Evolutionary conservation across 2,329 filamentous ascomycete genomes (phyloP).

Genomic region (Plectosphaerella cucumerina): DNA sequence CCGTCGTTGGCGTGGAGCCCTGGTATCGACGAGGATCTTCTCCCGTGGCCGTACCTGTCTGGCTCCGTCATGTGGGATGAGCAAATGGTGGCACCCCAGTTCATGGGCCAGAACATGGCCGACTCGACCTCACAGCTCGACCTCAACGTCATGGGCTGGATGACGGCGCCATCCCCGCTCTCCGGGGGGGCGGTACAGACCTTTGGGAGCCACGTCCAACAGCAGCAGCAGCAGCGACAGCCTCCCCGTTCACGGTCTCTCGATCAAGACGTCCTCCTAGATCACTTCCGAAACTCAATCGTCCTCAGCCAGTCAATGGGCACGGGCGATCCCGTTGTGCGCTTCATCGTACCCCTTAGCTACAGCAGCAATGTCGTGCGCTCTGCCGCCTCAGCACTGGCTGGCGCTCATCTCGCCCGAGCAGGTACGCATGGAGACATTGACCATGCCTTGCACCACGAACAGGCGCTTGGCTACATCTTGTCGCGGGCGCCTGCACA

Average conservation of each 20-base stretch:
- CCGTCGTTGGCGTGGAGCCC: constrained; percentile 2
- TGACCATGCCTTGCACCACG: constrained; percentile 7
- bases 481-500: constrained; percentile 4
- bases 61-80: constrained; percentile 1
- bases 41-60: constrained; percentile 2
- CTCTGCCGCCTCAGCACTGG: constrained; percentile 9
- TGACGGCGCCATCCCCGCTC: not conserved
- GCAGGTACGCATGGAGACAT: constrained; percentile 5
- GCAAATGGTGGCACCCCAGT: not conserved
- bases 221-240: not conserved
- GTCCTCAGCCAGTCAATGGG: constrained; percentile 4
- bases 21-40: not conserved
- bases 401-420: constrained; percentile 9
- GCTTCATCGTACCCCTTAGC: constrained; percentile 6
- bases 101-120: not conserved
- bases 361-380: constrained; percentile 9
- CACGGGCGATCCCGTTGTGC: constrained; percentile 2
- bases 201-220: not conserved
- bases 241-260: not conserved
- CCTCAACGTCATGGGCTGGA: constrained; percentile 1
- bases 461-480: constrained; percentile 6
- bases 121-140: not conserved
- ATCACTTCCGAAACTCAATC: constrained; percentile 8
- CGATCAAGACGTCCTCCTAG: constrained; percentile 7
- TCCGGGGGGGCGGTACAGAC: not conserved